A percentile compares a stretch with the other conserved stretches of the same genome.
Conservation (phyloP, 1,284 basidiomycete genomes). For the Trichosporon sp. region DNA sequence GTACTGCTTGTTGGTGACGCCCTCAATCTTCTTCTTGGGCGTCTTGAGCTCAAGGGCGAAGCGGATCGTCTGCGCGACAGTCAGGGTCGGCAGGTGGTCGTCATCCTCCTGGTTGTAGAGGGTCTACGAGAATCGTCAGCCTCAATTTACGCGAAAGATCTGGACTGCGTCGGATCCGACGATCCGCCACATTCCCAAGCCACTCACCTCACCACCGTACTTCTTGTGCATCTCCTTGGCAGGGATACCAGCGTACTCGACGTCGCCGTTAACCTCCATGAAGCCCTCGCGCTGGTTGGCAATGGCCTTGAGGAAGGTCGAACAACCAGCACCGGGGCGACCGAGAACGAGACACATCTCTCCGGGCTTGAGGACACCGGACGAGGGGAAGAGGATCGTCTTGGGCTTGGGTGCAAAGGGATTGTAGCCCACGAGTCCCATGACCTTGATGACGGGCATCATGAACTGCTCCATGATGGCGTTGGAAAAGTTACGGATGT, state of each 20-base stretch:
- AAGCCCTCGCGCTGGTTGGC: conserved; percentile 61
- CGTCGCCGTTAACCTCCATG: conserved; percentile 60
- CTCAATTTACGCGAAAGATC: background rate
- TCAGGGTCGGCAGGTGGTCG: conserved; percentile 65
- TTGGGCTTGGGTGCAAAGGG: conserved; percentile 57
- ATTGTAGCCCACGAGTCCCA: conserved; percentile 31
- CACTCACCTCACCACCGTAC: conserved; percentile 60
- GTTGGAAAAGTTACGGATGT: conserved; percentile 61
- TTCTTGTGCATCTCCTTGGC: conserved; percentile 60
- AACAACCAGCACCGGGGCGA: conserved; percentile 57
- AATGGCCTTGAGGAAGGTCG: conserved; percentile 61
- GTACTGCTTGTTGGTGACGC: conserved; percentile 59
- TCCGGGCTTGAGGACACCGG: conserved; percentile 71
- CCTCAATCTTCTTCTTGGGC: conserved; percentile 61
- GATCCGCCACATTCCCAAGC: background rate
- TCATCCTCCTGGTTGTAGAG: conserved; percentile 62
- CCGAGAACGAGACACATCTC: conserved; percentile 64
- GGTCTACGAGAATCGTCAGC: conserved; percentile 43
- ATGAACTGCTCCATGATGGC: conserved; percentile 59
- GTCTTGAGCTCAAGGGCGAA: conserved; percentile 63
- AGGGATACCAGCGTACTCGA: conserved; percentile 63
- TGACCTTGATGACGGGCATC: conserved; percentile 51
- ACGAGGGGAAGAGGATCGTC: conserved; percentile 61
- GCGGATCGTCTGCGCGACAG: conserved; percentile 63
- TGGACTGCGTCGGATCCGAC: background rate